Base-by-base conservation (phyloP, 805 yeast genomes). In the Lachancea meyersii region DNA sequence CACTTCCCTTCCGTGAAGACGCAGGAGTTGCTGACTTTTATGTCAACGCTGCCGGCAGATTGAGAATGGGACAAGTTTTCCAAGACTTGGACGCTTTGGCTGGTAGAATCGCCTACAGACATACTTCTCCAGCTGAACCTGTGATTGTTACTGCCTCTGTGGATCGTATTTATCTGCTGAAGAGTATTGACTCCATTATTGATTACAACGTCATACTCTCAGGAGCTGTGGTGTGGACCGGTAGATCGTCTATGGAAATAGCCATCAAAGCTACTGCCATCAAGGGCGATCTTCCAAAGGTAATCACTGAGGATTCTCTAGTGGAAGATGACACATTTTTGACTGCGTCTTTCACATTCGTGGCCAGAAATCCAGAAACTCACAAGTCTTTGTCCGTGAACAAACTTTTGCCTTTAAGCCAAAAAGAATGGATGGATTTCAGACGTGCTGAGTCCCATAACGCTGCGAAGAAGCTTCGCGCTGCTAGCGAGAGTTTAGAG, bases 101-200 rank as follows among this genome's bases (percentile, higher is more conserved):
- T 2, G 97, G 97, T 27, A 79, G 91, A 58, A 88, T 89, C 54
- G 95, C 96, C 18, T 85, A 88, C 62, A 76, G 85, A 57, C 97
- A 89, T 61, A 86, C 95, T 65, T 73, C 83, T n/a, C 97, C 97
- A 0, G 94, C 96, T 0, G 88, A 85, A 59, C 97, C 97, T 9
- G 87, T 88, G 63, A 84, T 89, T 60, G 97, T 89, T 33, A 89
- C 97, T 8, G 97, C 97, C 1, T 80, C 93, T 21, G 96, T 89
- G 21, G 97, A 91, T 65, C 71, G 96, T 50, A 86, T 89, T 51
- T 84, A 85, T 60, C 80, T 89, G 78, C 77, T 87, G 46, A 84
- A 83, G 63, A 80, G 87, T 52, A 76, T 88, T 31, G 95, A 87
- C 55, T 86, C 82, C 54, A 77, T 88, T 48, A 70, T 73, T 43